phyloP scores from a whole-genome alignment of 1,284 basidiomycete species.

The Cryptococcus jaspeensis region DNA sequence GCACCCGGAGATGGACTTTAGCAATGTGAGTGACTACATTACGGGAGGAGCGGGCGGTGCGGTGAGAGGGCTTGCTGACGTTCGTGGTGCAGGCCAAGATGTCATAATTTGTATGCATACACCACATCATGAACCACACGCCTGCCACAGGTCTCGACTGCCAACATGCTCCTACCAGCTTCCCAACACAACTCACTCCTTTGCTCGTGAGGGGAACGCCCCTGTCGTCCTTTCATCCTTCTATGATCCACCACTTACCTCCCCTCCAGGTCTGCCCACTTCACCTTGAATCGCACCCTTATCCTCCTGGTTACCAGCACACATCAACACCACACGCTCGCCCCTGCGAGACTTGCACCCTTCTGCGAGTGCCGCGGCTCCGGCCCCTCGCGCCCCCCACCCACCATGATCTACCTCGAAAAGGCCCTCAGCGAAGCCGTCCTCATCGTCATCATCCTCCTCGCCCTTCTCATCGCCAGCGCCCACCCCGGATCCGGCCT shows the following conservation, averaged over 20 bases:
- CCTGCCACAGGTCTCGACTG: no score
- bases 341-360: no score
- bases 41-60: no score
- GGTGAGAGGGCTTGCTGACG: not conserved
- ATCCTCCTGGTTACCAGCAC: no score
- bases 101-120: not conserved
- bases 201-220: not conserved
- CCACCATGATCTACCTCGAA: constrained; percentile 12
- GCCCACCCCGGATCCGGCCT: not conserved
- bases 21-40: constrained; percentile 61
- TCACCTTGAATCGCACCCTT: not conserved
- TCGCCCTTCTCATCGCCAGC: constrained; percentile 4
- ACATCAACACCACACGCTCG: no score
- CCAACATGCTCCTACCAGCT: no score
- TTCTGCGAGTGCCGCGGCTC: no score
- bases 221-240: not conserved
- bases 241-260: not conserved
- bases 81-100: constrained; percentile 1
- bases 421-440: constrained; percentile 15
- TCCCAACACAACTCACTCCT: no score
- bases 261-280: not conserved
- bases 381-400: not conserved
- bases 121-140: no score
- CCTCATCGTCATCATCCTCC: constrained; percentile 11
- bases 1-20: constrained; percentile 94